phyloP scores from a whole-genome alignment of 768 basidiomycete species.

The Kwoniella botswanensis region DNA sequence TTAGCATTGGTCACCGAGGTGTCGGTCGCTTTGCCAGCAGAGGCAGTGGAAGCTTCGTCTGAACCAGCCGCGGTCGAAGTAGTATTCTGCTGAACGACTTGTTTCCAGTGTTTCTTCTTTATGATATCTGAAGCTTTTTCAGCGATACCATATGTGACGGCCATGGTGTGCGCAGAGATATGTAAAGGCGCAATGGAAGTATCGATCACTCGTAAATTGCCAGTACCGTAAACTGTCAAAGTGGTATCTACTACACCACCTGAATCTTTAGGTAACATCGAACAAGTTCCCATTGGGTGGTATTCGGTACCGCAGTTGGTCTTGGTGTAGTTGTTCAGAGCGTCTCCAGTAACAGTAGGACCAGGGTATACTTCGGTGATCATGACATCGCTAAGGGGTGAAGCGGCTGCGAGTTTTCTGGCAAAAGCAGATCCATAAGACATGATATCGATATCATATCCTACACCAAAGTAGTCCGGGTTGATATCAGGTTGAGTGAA shows the following conservation, averaged over 20 bases:
- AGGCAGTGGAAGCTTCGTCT: slow-evolving; percentile 22
- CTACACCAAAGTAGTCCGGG: slow-evolving; percentile 66
- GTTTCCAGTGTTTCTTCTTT: slow-evolving; percentile 59
- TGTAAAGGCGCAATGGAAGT: slow-evolving; percentile 66
- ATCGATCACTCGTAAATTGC: slow-evolving; percentile 65
- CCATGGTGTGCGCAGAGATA: slow-evolving; percentile 63
- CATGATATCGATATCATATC: slow-evolving; percentile 55
- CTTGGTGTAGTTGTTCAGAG: slow-evolving; percentile 61
- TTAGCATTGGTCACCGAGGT: slow-evolving; percentile 32
- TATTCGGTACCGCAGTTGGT: slow-evolving; percentile 56
- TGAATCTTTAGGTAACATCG: slow-evolving; percentile 65
- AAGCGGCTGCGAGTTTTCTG: slow-evolving; percentile 64
- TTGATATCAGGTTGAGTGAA: slow-evolving; percentile 71
- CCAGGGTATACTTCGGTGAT: slow-evolving; percentile 65
- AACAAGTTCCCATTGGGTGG: slow-evolving; percentile 67
- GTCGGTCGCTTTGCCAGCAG: slow-evolving; percentile 37
- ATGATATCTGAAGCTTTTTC: slow-evolving; percentile 63
- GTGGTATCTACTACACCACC: slow-evolving; percentile 69
- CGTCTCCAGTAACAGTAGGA: slow-evolving; percentile 64
- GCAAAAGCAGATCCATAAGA: slow-evolving; percentile 66
- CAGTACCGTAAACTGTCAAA: slow-evolving; percentile 67
- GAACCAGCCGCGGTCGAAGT: slow-evolving; percentile 15
- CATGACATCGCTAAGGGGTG: slow-evolving; percentile 63
- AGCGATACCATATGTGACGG: slow-evolving; percentile 60
- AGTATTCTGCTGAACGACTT: slow-evolving; percentile 32